phyloP scores from a whole-genome alignment of 2,329 filamentous ascomycete genomes.

The Bisporella sp. region DNA sequence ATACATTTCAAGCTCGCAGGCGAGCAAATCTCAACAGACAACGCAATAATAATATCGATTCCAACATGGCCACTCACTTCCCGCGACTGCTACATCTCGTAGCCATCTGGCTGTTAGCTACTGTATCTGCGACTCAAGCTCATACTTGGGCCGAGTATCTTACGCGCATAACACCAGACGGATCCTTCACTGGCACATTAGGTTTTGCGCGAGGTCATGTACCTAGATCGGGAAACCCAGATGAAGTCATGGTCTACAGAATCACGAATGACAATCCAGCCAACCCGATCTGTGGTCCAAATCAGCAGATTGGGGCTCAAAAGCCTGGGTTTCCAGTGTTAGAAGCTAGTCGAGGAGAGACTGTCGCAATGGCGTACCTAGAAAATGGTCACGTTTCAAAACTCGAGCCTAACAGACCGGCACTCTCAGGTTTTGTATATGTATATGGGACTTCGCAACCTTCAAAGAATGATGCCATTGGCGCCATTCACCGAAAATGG shows the following conservation, averaged over 20 bases:
- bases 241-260: constrained; percentile 53
- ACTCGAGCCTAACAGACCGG: constrained; percentile 40
- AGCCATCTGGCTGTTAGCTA: constrained; percentile 6
- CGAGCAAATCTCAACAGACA: no score
- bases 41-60: not conserved
- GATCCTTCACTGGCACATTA: constrained; percentile 60
- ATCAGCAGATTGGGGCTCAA: constrained; percentile 45
- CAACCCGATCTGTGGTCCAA: constrained; percentile 52
- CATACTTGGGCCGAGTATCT: constrained; percentile 84
- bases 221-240: constrained; percentile 50
- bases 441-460: constrained; percentile 65
- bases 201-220: constrained; percentile 73
- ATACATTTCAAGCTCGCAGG: no score
- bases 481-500: constrained; percentile 68
- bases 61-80: constrained; percentile 2
- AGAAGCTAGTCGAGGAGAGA: constrained; percentile 50
- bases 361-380: constrained; percentile 59
- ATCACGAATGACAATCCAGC: constrained; percentile 41
- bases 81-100: not conserved
- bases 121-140: constrained; percentile 29
- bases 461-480: constrained; percentile 44
- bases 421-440: constrained; percentile 64
- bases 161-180: constrained; percentile 63
- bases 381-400: constrained; percentile 72
- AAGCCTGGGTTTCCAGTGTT: constrained; percentile 14